Percentiles rank a stretch among this genome's conserved stretches.
Evolutionary conservation across 2,329 filamentous ascomycete species (phyloP).

Genomic region (Fusarium chlamydosporum): DNA sequence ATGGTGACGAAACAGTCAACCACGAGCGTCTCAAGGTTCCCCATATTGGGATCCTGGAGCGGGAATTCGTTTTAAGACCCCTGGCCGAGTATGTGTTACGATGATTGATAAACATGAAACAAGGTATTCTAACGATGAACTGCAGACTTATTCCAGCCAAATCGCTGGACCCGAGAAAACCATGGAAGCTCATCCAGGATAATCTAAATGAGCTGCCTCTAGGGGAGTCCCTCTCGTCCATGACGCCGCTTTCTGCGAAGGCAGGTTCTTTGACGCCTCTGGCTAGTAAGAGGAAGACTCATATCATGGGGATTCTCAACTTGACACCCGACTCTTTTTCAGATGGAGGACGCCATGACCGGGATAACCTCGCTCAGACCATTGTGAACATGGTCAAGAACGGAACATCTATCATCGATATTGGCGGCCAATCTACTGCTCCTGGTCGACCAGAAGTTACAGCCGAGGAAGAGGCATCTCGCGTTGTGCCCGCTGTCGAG

Average conservation of each 20-base stretch:
- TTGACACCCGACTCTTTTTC: constrained; percentile 97
- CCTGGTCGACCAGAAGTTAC: constrained; percentile 79
- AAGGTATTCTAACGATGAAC: constrained; percentile 8
- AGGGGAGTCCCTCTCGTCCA: constrained; percentile 67
- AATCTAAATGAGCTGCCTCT: constrained; percentile 71
- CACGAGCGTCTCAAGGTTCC: constrained; percentile 85
- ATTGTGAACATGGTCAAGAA: constrained; percentile 73
- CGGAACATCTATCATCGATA: constrained; percentile 88
- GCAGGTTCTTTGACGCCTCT: constrained; percentile 70
- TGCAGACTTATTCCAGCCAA: constrained; percentile 69
- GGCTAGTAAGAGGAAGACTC: constrained; percentile 72
- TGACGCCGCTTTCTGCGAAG: constrained; percentile 67
- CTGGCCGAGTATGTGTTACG: constrained; percentile 75
- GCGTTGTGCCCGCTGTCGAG: constrained; percentile 83
- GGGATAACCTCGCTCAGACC: constrained; percentile 68
- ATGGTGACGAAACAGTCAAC: constrained; percentile 75
- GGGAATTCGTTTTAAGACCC: constrained; percentile 93
- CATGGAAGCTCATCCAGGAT: constrained; percentile 73
- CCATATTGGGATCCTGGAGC: constrained; percentile 86
- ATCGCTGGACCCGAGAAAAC: constrained; percentile 65
- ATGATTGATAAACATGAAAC: neutral
- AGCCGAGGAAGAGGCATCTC: constrained; percentile 79
- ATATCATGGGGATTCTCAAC: constrained; percentile 95
- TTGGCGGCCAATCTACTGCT: constrained; percentile 93
- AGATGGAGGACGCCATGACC: constrained; percentile 79